Conservation (phyloP, 2,329 filamentous ascomycete species). For the Cytospora paraplurivora region DNA sequence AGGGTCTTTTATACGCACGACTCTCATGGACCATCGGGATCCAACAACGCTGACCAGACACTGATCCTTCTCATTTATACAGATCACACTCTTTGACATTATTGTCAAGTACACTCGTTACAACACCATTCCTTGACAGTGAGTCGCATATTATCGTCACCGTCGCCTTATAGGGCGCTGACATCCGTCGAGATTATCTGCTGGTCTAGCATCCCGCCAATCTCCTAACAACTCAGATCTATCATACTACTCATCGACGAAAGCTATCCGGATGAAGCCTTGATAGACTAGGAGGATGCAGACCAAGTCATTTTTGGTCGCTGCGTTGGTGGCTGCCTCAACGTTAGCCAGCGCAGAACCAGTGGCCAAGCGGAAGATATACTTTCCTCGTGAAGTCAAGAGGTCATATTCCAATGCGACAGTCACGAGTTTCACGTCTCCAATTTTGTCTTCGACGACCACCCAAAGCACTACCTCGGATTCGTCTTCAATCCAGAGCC, state of each 20-base stretch:
- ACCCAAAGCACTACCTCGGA: conserved; percentile 21
- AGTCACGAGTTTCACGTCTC: conserved; percentile 38
- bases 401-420: conserved; percentile 51
- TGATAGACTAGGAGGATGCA: conserved; percentile 47
- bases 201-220: conserved; percentile 15
- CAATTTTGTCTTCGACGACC: conserved; percentile 33
- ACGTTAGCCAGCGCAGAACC: conserved; percentile 47
- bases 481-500: conserved; percentile 14
- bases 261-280: conserved; percentile 24
- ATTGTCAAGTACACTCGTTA: conserved; percentile 64
- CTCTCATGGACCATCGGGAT: conserved; percentile 15
- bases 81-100: conserved; percentile 53
- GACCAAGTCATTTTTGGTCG: conserved; percentile 50
- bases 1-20: conserved; percentile 37
- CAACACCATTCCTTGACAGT: conserved; percentile 50
- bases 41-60: conserved; percentile 17
- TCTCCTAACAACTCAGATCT: conserved; percentile 8
- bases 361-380: conserved; percentile 52
- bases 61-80: conserved; percentile 30
- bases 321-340: conserved; percentile 52
- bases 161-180: conserved; percentile 31
- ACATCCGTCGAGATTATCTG: conserved; percentile 26
- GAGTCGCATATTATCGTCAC: conserved; percentile 35
- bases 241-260: conserved; percentile 12
- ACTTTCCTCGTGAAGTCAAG: conserved; percentile 60